A percentile compares a stretch with the other conserved stretches of the same genome.
phyloP scores from a whole-genome alignment of 352 stramenopile genomes.

The Elongisporangium anandrum region DNA sequence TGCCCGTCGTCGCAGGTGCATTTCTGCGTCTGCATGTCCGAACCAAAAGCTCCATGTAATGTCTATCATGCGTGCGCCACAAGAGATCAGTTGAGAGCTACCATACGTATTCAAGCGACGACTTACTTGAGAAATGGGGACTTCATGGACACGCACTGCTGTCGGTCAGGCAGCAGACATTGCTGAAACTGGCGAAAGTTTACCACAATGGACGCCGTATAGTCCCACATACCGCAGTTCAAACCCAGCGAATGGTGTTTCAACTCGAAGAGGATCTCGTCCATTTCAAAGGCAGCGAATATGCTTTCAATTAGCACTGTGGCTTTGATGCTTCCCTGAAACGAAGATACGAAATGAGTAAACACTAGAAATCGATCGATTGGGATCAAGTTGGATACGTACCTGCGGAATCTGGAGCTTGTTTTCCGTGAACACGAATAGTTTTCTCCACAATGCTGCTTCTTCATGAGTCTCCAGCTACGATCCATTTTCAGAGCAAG shows the following conservation, averaged over 20 bases:
- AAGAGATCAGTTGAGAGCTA: neutral
- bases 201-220: conserved; percentile 96
- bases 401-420: conserved; percentile 82
- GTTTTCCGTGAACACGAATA: conserved; percentile 90
- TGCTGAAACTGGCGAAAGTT: conserved; percentile 80
- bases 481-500: neutral
- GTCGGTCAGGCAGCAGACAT: conserved; percentile 91
- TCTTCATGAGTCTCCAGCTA: conserved; percentile 91
- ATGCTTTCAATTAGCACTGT: conserved; percentile 97
- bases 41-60: conserved; percentile 93
- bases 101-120: neutral
- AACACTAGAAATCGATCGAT: neutral
- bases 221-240: conserved; percentile 98
- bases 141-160: conserved; percentile 71
- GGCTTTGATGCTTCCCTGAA: conserved; percentile 73
- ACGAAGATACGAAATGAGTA: neutral
- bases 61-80: conserved; percentile 10
- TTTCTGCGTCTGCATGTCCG: conserved; percentile 91
- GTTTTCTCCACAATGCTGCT: conserved; percentile 93
- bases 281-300: conserved; percentile 96
- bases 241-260: conserved; percentile 92
- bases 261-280: conserved; percentile 95
- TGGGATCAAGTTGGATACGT: conserved; percentile 10
- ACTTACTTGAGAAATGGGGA: conserved; percentile 51
- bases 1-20: conserved; percentile 94